These are phyloP conservation scores for Penicillium roqueforti DNA, from an alignment of 495 filamentous ascomycete genomes.

Conservation along the genomic window DNA sequence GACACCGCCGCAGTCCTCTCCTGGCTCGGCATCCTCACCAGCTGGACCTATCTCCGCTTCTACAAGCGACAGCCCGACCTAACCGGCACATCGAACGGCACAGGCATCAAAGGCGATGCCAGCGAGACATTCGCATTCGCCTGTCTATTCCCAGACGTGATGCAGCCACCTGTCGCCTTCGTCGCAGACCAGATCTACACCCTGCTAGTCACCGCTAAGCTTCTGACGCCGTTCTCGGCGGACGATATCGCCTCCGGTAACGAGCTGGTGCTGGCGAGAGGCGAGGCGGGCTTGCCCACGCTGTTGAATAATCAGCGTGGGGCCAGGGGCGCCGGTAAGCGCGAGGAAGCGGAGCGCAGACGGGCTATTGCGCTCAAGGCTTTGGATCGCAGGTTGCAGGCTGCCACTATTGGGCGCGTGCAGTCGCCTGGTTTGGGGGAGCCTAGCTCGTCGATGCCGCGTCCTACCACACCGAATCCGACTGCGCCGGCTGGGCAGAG, in stretches of 20 bases:
- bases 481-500: constrained; percentile 33
- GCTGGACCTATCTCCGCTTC: constrained; percentile 96
- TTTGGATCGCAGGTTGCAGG: constrained; percentile 84
- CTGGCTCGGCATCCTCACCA: constrained; percentile 75
- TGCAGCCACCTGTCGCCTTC: constrained; percentile 70
- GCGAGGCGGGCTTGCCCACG: constrained; percentile 62
- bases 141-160: constrained; percentile 87
- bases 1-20: constrained; percentile 77
- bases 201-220: constrained; percentile 62
- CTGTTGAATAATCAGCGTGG: constrained; percentile 47
- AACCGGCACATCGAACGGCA: constrained; percentile 49
- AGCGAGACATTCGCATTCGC: constrained; percentile 94
- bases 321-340: constrained; percentile 48
- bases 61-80: constrained; percentile 74
- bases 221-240: constrained; percentile 83
- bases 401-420: constrained; percentile 56
- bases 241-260: constrained; percentile 80
- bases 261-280: constrained; percentile 62
- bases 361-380: constrained; percentile 86
- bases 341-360: constrained; percentile 89
- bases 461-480: constrained; percentile 28
- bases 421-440: constrained; percentile 25
- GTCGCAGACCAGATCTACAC: constrained; percentile 72
- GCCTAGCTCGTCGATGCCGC: constrained; percentile 41
- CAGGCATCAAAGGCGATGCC: constrained; percentile 69